A percentile compares a stretch with the other conserved stretches of the same genome.
phyloP scores from a whole-genome alignment of 768 basidiomycete genomes.

The Mrakia gelida region DNA sequence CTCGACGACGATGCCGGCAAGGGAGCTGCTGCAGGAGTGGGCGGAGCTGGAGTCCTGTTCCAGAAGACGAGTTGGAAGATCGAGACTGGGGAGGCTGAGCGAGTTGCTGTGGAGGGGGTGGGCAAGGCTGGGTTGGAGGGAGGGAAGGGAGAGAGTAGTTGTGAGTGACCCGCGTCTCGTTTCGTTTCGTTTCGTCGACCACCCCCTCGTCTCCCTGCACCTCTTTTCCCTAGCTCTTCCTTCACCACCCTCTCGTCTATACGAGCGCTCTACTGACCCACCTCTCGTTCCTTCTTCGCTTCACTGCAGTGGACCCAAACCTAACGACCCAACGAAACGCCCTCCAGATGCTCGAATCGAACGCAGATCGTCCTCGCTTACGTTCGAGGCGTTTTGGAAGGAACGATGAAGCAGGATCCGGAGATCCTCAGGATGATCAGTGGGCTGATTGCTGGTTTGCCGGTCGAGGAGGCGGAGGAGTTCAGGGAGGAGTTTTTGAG shows the following conservation, averaged over 20 bases:
- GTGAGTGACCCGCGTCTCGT: slow-evolving; percentile 58
- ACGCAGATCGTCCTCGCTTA: slow-evolving; percentile 83
- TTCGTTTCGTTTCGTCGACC: neutral
- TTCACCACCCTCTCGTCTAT: too few relatives aligned
- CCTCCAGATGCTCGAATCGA: slow-evolving; percentile 93
- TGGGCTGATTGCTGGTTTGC: slow-evolving; percentile 79
- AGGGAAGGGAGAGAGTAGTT: slow-evolving; percentile 64
- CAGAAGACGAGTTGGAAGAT: slow-evolving; percentile 81
- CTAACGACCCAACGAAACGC: slow-evolving; percentile 88
- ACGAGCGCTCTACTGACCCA: too few relatives aligned
- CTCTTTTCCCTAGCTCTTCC: too few relatives aligned
- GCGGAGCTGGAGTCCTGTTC: slow-evolving; percentile 51
- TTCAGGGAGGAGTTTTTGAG: slow-evolving; percentile 88
- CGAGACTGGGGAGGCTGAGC: slow-evolving; percentile 96
- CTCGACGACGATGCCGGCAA: slow-evolving; percentile 43
- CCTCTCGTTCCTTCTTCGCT: neutral
- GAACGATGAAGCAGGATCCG: slow-evolving; percentile 70
- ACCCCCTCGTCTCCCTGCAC: too few relatives aligned
- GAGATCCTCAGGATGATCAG: slow-evolving; percentile 75
- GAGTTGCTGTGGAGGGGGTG: slow-evolving; percentile 96
- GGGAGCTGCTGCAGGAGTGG: neutral
- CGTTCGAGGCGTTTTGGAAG: slow-evolving; percentile 68
- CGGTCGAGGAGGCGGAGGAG: slow-evolving; percentile 72
- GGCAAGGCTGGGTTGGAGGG: slow-evolving; percentile 61
- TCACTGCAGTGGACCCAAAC: slow-evolving; percentile 72